phyloP scores from a whole-genome alignment of 208 protist genomes.

The Trypanosoma rangeli region DNA sequence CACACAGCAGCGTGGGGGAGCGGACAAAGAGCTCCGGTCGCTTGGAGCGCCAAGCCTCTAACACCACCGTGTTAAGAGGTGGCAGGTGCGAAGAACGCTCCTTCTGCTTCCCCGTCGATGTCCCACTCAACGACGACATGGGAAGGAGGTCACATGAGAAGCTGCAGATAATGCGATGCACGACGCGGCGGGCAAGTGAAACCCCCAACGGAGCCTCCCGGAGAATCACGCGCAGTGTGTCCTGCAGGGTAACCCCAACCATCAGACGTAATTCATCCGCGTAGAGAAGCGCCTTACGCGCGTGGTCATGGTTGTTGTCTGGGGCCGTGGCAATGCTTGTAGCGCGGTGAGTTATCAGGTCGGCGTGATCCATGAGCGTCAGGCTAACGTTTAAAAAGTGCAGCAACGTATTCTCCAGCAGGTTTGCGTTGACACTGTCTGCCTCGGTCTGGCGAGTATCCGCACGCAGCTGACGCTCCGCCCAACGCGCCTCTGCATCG shows the following conservation, averaged over 20 bases:
- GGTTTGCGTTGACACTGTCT: conserved; percentile 48
- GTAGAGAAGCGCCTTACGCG: conserved; percentile 36
- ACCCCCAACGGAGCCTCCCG: conserved; percentile 15
- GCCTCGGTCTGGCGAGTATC: conserved; percentile 46
- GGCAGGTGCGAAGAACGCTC: not conserved
- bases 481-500: conserved; percentile 6
- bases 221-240: conserved; percentile 41
- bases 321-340: conserved; percentile 35
- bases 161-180: conserved; percentile 48
- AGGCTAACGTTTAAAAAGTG: conserved; percentile 71
- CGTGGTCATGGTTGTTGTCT: conserved; percentile 15
- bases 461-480: conserved; percentile 9
- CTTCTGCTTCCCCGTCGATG: not conserved
- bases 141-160: conserved; percentile 50
- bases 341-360: conserved; percentile 61
- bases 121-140: conserved; percentile 11
- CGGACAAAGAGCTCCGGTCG: conserved; percentile 36
- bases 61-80: conserved; percentile 8
- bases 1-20: conserved; percentile 60
- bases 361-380: conserved; percentile 45
- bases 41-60: conserved; percentile 21
- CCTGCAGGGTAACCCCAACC: conserved; percentile 53
- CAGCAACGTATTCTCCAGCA: conserved; percentile 57
- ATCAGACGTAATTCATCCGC: conserved; percentile 60
- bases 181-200: conserved; percentile 33